Base-by-base conservation (phyloP, 1,139 yeast species). In the Pichia sp. region DNA sequence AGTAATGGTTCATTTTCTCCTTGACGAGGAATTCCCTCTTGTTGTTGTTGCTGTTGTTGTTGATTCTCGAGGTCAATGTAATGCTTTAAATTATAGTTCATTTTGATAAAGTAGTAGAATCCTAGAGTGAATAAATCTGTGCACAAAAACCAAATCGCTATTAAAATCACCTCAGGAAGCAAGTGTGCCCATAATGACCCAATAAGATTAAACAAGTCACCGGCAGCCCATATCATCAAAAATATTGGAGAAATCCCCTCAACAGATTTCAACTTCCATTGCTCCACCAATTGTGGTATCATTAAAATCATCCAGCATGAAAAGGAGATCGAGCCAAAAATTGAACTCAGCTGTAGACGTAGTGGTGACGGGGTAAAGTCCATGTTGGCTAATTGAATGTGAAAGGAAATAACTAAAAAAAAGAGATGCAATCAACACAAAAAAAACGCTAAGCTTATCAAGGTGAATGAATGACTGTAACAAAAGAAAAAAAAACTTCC, bases 271-370 rank as follows among this genome's bases (percentile, higher is more conserved):
- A 79, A 66, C 48, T 84, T 66, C 90, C 90, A 85, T 63, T 85
- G 94, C 60, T 85, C 95, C 36, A 85, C 74, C 40, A 85, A 71
- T 62, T 85, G 95, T 2, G 95, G 95, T 56, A 84, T 67, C 49
- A 84, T 71, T 41, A 85, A 66, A n/a, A 85, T 90, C 29, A 85
- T 75, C 92, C 92, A 85, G 59, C 90, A 82, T 2, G 90, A 79
- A 41, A 78, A 67, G 59, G 81, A 76, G 1, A 79, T 75, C 9
- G 86, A 80, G 2, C 90, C 90, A 62, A 81, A 73, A 11, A 81
- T 67, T 3, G 85, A 85, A 3, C 87, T 77, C 27, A 77, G 62
- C 16, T 72, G 65, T 34, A 61, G 58, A 42, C 79, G 61, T 46
- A 68, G 50, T 9, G 39, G 36, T 3, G 42, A 35, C 4, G 38